These are phyloP conservation scores for Musa balbisiana DNA, from an alignment of 202 grass and related monocot species.

Conservation along the genomic window DNA sequence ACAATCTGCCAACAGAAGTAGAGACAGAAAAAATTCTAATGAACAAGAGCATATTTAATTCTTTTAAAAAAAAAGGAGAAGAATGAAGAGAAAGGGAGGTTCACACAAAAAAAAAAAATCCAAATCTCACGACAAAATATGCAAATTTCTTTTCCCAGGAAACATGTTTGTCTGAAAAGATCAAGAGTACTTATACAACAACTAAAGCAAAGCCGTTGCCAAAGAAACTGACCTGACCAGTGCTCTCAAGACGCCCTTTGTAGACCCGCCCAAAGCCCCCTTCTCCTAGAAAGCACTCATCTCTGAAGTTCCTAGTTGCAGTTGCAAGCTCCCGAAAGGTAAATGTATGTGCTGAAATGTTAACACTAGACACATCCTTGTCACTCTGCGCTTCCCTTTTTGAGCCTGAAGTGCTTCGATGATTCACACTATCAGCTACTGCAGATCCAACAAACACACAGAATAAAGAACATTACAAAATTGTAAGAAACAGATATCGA, in stretches of 20 bases:
- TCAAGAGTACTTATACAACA: not conserved
- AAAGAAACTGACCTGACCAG: slow-evolving; percentile 50
- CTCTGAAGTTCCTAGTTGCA: slow-evolving; percentile 80
- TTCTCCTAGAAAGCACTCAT: slow-evolving; percentile 84
- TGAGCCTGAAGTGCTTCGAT: slow-evolving; percentile 29
- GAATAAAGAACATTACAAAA: slow-evolving; percentile 1
- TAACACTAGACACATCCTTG: slow-evolving; percentile 34
- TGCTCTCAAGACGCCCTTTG: slow-evolving; percentile 71
- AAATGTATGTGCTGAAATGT: slow-evolving; percentile 70
- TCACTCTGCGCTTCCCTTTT: slow-evolving; percentile 41
- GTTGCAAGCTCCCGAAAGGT: slow-evolving; percentile 77
- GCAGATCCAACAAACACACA: slow-evolving; percentile 17
- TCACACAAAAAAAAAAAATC: not conserved
- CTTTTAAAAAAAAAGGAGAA: not conserved
- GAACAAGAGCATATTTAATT: not conserved
- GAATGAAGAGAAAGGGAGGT: not conserved
- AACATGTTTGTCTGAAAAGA: not conserved
- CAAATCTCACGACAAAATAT: not conserved
- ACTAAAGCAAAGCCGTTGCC: not conserved
- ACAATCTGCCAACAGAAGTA: slow-evolving; percentile 48
- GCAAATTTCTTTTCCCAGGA: not conserved
- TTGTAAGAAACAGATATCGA: not conserved
- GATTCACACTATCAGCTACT: slow-evolving; percentile 32
- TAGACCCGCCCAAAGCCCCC: slow-evolving; percentile 91
- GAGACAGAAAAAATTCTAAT: slow-evolving; percentile 23